Evolutionary conservation across 495 filamentous ascomycete genomes (phyloP).

Genomic region (Penicillium cosmopolitanum): DNA sequence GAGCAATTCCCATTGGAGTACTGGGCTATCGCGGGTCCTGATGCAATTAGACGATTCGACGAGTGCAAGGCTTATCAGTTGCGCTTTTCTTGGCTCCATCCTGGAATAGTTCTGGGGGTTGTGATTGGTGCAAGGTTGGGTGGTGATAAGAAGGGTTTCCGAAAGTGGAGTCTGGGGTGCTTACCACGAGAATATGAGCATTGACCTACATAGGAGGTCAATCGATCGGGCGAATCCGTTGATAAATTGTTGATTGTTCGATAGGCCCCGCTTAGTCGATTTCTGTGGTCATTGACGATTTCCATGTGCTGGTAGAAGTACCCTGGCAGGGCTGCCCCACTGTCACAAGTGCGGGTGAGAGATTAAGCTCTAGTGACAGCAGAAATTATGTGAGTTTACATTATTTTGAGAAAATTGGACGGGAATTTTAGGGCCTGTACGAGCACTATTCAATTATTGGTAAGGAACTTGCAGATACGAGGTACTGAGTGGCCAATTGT

Average conservation of each 20-base stretch:
- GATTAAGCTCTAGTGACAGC: neutral
- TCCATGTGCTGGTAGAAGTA: neutral
- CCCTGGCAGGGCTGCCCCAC: neutral
- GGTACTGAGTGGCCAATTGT: no score
- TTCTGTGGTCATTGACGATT: constrained; percentile 15
- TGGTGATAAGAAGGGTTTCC: constrained; percentile 11
- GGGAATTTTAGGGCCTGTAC: neutral
- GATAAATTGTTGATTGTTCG: neutral
- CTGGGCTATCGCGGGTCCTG: neutral
- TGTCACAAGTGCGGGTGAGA: neutral
- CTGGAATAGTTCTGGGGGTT: neutral
- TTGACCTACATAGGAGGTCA: neutral
- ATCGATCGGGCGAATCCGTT: constrained; percentile 4
- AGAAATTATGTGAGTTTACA: neutral
- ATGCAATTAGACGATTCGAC: neutral
- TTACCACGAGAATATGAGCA: neutral
- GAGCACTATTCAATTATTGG: neutral
- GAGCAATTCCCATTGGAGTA: neutral
- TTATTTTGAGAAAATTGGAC: neutral
- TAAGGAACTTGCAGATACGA: no score
- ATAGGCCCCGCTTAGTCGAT: constrained; percentile 16
- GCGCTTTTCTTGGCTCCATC: constrained; percentile 7
- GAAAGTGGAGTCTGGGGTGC: constrained; percentile 15
- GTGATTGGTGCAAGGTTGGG: constrained; percentile 9
- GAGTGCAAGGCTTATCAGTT: constrained; percentile 6